Base-by-base conservation (phyloP, 768 basidiomycete genomes). In the Tricholoma terreum region DNA sequence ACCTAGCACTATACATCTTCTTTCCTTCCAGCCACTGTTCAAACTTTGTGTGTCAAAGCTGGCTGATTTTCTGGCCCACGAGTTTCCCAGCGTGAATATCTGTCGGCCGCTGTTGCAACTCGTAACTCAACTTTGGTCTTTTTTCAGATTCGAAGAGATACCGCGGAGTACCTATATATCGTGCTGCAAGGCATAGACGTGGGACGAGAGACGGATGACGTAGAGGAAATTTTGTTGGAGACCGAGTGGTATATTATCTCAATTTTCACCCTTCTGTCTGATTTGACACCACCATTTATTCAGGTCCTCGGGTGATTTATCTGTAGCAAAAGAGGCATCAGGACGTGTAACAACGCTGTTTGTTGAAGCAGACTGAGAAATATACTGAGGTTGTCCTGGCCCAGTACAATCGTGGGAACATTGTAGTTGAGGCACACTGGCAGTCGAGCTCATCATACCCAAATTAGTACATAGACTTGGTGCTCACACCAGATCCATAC, bases 151-250 rank as follows among this genome's bases (percentile, higher is more conserved):
- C 86, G 94, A 55, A 79, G 85, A 9, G 84, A 86, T 58, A 85
- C 90, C 1, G 90, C 92, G 2, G 94, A 96, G 69, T 83, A 88
- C 60, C 69, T 97, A 7, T 97, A 94, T 66, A 74, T 92, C 24
- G 78, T 84, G 14, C 70, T 95, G 34, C 90, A 93, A 67, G 83
- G 83, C 62, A 78, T 78, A 46, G 90, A 91, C 61, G 65, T 89
- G 8, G 84, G 79, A 0, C 70, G 77, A 55, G 88, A 90, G 14
- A 84, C 84, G 8, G 85, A 86, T 35, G 82, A 80, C 36, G 77
- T 82, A 1, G 90, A 92, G 65, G 82, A 86, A 12, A 67, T 89
- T 11, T 69, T 94, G 38, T 72, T 94, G 24, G 89, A 94, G 68
- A 92, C 92, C 21, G 87, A 89, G 70, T 94, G 92, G 92, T 92